phyloP scores from a whole-genome alignment of 75 land plant species.

The Adiantum capillusveneris region DNA sequence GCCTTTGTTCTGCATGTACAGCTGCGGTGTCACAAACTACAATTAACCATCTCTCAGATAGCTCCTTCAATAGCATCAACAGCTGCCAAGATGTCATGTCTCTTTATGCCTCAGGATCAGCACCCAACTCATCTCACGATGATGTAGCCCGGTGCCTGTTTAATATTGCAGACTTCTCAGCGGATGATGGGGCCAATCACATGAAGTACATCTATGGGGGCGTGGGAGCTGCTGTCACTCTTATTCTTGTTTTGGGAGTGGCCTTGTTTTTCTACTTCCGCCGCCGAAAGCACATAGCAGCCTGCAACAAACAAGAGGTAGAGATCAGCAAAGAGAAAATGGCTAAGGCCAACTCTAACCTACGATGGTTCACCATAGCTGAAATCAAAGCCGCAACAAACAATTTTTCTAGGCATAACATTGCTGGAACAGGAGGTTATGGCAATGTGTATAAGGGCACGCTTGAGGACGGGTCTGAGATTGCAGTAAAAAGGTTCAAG shows the following conservation, averaged over 20 bases:
- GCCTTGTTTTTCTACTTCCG: conserved; percentile 19
- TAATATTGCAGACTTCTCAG: conserved; percentile 1
- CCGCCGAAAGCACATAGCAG: conserved; percentile 22
- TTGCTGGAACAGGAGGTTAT: conserved; percentile 51
- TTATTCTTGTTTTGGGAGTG: conserved; percentile 8
- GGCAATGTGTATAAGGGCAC: conserved; percentile 55
- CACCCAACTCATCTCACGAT: background rate
- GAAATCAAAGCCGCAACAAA: conserved; percentile 41
- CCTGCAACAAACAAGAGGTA: conserved; percentile 26
- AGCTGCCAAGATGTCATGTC: conserved; percentile 29
- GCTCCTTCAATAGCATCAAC: conserved; percentile 26
- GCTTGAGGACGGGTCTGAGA: conserved; percentile 35
- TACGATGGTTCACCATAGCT: conserved; percentile 27
- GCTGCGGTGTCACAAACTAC: conserved; percentile 16
- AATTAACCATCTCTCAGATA: conserved; percentile 15
- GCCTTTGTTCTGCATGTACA: conserved; percentile 49
- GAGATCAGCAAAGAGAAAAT: conserved; percentile 40
- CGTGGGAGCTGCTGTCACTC: background rate
- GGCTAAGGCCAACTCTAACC: conserved; percentile 43
- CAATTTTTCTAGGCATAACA: conserved; percentile 39
- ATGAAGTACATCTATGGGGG: background rate
- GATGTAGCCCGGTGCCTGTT: background rate
- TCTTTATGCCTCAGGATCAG: conserved; percentile 8
- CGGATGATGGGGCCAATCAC: background rate
- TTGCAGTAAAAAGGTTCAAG: conserved; percentile 87